These are phyloP conservation scores for Pseudoneurospora amorphoporcata DNA, from an alignment of 495 filamentous ascomycete genomes.

Conservation along the genomic window DNA sequence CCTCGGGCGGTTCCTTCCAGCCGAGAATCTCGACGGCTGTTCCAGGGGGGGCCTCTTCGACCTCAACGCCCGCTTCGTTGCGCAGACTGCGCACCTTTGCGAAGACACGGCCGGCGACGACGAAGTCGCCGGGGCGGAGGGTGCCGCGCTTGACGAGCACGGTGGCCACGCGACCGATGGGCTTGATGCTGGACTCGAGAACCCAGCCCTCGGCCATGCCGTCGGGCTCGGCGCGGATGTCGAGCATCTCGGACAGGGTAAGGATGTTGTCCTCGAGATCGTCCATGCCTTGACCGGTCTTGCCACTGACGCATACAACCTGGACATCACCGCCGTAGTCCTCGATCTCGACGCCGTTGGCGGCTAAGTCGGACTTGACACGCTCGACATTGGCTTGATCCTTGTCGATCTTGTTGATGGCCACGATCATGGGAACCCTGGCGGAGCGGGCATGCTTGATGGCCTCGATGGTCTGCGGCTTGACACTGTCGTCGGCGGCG, in stretches of 20 bases:
- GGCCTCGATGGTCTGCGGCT: conserved; percentile 92
- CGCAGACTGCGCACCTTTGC: conserved; percentile 69
- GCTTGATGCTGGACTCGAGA: conserved; percentile 84
- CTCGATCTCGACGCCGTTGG: conserved; percentile 84
- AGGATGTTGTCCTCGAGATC: conserved; percentile 86
- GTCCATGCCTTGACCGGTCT: conserved; percentile 84
- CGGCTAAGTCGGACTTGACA: conserved; percentile 78
- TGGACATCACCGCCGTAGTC: conserved; percentile 94
- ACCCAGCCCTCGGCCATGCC: conserved; percentile 88
- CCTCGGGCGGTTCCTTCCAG: conserved; percentile 85
- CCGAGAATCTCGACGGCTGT: conserved; percentile 87
- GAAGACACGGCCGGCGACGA: conserved; percentile 84
- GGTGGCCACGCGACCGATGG: conserved; percentile 77
- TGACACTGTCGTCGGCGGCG: conserved; percentile 94
- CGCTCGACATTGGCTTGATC: conserved; percentile 63
- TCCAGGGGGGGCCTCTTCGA: conserved; percentile 72
- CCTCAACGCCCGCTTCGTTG: conserved; percentile 70
- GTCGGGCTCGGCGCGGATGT: conserved; percentile 69
- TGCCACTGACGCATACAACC: conserved; percentile 81
- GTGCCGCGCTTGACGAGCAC: conserved; percentile 83
- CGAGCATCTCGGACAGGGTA: conserved; percentile 75
- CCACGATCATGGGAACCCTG: conserved; percentile 90
- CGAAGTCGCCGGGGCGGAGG: conserved; percentile 64
- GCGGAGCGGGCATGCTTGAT: conserved; percentile 89
- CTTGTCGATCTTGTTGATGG: conserved; percentile 97